These are phyloP conservation scores for Cercophora newfieldiana DNA, from an alignment of 495 filamentous ascomycete genomes.

Conservation along the genomic window DNA sequence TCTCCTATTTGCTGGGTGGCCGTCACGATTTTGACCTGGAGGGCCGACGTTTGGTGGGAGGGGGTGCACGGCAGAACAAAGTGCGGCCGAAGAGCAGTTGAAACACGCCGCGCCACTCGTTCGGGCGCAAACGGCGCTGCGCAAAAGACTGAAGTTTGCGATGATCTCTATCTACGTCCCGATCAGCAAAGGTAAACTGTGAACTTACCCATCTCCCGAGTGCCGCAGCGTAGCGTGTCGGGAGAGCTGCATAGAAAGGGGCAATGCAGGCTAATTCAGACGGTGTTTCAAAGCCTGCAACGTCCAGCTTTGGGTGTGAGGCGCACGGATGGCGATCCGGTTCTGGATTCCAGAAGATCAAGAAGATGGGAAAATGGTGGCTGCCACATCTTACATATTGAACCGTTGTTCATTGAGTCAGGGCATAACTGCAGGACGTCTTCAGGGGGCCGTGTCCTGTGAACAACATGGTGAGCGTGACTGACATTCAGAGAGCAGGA, in stretches of 20 bases:
- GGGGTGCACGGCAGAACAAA: not conserved
- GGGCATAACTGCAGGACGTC: slow-evolving; percentile 6
- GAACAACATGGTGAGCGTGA: not conserved
- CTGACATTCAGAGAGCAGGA: slow-evolving; percentile 1
- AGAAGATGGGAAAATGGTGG: slow-evolving; percentile 2
- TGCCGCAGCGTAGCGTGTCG: not conserved
- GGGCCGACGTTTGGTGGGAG: not conserved
- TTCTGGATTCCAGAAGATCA: slow-evolving; percentile 12
- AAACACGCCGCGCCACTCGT: not conserved
- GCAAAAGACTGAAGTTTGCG: not conserved
- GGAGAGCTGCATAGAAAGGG: slow-evolving; percentile 23
- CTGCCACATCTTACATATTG: slow-evolving; percentile 12
- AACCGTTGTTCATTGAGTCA: not conserved
- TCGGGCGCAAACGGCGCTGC: not conserved
- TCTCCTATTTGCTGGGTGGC: slow-evolving; percentile 5
- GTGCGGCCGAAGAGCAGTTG: not conserved
- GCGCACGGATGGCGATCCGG: slow-evolving; percentile 15
- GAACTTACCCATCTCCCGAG: not conserved
- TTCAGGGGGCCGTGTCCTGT: slow-evolving; percentile 5
- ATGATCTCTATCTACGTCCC: not conserved
- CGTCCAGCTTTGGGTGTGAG: not conserved
- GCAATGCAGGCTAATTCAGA: slow-evolving; percentile 24
- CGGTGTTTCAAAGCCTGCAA: slow-evolving; percentile 21
- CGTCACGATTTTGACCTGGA: not conserved
- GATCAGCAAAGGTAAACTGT: not conserved